Evolutionary conservation across 495 filamentous ascomycete species (phyloP), one percentile per base, ranked within the genome.

Genomic region (Podospora sp.): DNA sequence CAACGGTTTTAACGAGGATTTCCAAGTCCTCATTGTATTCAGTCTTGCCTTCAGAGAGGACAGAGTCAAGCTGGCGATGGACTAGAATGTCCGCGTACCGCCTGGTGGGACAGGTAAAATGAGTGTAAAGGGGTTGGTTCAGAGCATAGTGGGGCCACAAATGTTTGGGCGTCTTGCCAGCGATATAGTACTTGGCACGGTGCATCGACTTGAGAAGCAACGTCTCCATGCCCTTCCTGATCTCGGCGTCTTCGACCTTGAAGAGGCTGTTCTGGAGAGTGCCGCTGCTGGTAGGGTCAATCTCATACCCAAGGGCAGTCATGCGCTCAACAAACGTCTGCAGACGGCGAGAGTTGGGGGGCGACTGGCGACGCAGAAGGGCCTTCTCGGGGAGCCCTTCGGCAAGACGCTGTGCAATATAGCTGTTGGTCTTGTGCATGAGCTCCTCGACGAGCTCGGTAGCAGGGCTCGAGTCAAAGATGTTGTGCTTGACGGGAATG

Each of bases 161-260:
- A 36, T 93, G 90, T 73, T 89, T 87, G 58, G 86, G 76, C 26
- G 87, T 83, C 79, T 90, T 94, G 71, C 89, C 85, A 24, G 90
- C 84, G 69, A 97, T 91, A 73, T 85, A 94, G 80, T 98, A 98
- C 78, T 97, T 97, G 69, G 96, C 95, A 36, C 93, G 91, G 70
- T 91, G 91, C 93, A 97, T 97, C 55, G 91, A 86, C 81, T 99
- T 99, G 72, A 94, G 82, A 21, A 97, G 84, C 27, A 98, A 78
- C 16, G 94, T 97, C 83, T 99, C 96, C 92, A 99, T 97, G 60
- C 95, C 95, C 87, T 95, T 96, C 74, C 96, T 90, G 67, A 97
- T 79, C 62, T 95, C 92, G 35, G 85, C 78, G 78, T 98, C 93
- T 35, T 94, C 87, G 24, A 99, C 87, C 71, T 89, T 89, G 87